phyloP scores from a whole-genome alignment of 345 rosid species.

The rapeseed (Brassica napus) region Da-Ae NC_063447.1:42056501-42057000 shows the following conservation, averaged over 20 bases:
- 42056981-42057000: not conserved
- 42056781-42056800: not conserved
- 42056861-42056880: not conserved
- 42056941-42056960: not conserved
- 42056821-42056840: not conserved
- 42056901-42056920: not conserved
- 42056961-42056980: not conserved
- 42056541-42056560: not conserved
- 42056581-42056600: conserved; percentile 7
- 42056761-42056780: not conserved
- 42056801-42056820: not conserved
- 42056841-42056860: not conserved
- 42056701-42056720: not conserved
- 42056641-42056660: not conserved
- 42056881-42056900: not conserved
- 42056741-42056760: not conserved
- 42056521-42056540: not conserved
- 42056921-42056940: not conserved
- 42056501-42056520: not conserved
- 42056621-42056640: conserved; percentile 12
- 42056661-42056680: not conserved
- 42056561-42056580: not conserved
- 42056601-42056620: conserved; percentile 2
- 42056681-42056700: not conserved
- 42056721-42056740: not conserved